Base-by-base conservation (phyloP, 192 early-diverging fungal genomes). In the Coemansia furcata region DNA sequence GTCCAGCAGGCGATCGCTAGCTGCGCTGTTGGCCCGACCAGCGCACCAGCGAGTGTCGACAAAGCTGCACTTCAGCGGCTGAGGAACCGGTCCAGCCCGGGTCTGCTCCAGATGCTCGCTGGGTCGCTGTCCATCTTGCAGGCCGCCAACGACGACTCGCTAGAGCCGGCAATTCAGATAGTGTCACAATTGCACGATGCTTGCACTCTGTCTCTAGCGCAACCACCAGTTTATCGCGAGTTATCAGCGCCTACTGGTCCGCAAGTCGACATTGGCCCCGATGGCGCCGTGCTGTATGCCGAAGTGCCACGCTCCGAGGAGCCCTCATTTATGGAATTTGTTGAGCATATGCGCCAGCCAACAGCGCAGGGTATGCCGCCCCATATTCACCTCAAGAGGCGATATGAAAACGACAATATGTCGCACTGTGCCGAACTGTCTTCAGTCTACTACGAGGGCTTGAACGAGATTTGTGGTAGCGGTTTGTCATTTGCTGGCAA, bases 401-500 rank as follows among this genome's bases (percentile, higher is more conserved):
- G 37, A 10, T 37, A 35, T 17, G 39, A 39, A 7, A 40, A 26
- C 39, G 37, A 26, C 10, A 26, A 23, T 2, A 92, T 90, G 91
- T 85, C 90, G 60, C 90, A 88, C 76, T 87, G 85, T 63, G 80
- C 77, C 40, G 79, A 84, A 59, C 67, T 94, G 46, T 93, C 92
- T 38, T 72, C 82, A 50, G 83, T 78, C n/a, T 95, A 95, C 76
- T 83, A 92, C 26, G 86, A 92, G 65, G 86, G 90, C 14, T 71
- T 97, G 76, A 69, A 72, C 63, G 76, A 87, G 57, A 87, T 93
- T 35, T 91, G 91, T 46, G 79, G 78, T 23, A 85, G 89, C 36
- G 95, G 95, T 72, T 72, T 94, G 63, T 89, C 92, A 3, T 96
- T 94, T 82, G 88, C 91, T 72, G 83, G 89, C 75, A 91, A 89